phyloP scores from a whole-genome alignment of 208 protist genomes.

The Angomonas ambiguus region DNA sequence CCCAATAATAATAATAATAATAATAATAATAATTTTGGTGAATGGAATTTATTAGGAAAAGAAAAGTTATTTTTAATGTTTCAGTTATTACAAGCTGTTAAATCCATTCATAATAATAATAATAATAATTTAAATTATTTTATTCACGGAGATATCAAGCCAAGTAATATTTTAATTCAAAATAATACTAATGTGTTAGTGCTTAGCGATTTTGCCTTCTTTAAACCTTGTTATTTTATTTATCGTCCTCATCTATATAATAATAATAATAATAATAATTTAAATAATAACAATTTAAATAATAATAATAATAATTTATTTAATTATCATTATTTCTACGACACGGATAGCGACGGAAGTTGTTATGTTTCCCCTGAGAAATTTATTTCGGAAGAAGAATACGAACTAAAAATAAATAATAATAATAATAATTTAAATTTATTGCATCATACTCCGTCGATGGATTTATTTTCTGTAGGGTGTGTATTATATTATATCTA shows the following conservation, averaged over 20 bases:
- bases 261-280: too few species aligned
- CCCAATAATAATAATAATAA: background rate
- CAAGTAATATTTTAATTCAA: slow-evolving; percentile 79
- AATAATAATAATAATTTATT: slow-evolving; percentile 2
- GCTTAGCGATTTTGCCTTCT: slow-evolving; percentile 80
- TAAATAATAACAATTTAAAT: background rate
- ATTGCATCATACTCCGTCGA: slow-evolving; percentile 51
- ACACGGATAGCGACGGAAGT: slow-evolving; percentile 70
- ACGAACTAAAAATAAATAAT: background rate
- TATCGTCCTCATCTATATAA: too few species aligned
- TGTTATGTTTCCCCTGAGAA: slow-evolving; percentile 88
- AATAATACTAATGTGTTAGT: slow-evolving; percentile 61
- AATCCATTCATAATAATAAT: background rate
- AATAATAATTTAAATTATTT: slow-evolving; percentile 48
- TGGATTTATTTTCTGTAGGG: slow-evolving; percentile 83
- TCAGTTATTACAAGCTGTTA: background rate
- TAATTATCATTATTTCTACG: slow-evolving; percentile 68
- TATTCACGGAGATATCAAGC: slow-evolving; percentile 87
- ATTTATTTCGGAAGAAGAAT: slow-evolving; percentile 38
- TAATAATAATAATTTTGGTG: background rate
- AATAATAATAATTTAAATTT: slow-evolving; percentile 56
- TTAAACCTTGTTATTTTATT: slow-evolving; percentile 55
- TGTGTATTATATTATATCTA: slow-evolving; percentile 72
- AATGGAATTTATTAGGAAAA: background rate
- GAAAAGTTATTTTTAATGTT: slow-evolving; percentile 1